Base-by-base conservation (phyloP, 495 filamentous ascomycete species). In the Podospora tetraspora region DNA sequence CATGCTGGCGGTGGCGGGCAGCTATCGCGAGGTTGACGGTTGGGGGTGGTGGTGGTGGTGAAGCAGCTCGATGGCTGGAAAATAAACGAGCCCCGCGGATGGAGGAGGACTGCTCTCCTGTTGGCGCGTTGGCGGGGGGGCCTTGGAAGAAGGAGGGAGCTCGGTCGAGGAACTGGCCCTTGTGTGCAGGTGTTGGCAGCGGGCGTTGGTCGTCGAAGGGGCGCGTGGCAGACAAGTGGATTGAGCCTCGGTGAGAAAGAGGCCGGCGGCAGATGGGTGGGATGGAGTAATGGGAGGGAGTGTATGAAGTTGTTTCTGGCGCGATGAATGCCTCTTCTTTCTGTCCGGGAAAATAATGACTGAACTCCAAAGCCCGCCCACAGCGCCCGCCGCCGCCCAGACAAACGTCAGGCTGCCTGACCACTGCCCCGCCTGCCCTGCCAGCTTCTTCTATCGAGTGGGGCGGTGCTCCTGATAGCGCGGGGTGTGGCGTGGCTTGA, bases 1-100 rank as follows among this genome's bases (percentile, higher is more conserved):
- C 92, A 95, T 95, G 57, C 24, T 61, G 64, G 63, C 23, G 29
- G 29, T 30, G 63, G 63, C 56, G 63, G 37, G 24, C 25, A 22
- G 56, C 25, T 25, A 23, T 29, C 23, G n/a, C 21, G 16, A 10
- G 25, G 43, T 16, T 24, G 37, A 23, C 2, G 34, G 13, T 3
- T 27, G 32, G 29, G 29, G 19, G 13, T 21, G 60, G n/a, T 62
- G 27, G 25, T 27, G 16, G 27, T 62, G 29, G 61, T 62, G 61
- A 29, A 25, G 25, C 27, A 62, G 61, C 60, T 62, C 32, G 61
- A 29, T 29, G 19, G 43, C 43, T 52, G 27, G 58, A 59, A 59
- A 59, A 59, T 52, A 9, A n/a, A 52, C 43, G 43, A 52, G 43
- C 43, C 43, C 43, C 43, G 43, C 43, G 16, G 43, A 52, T 52